Evolutionary conservation across 2,329 filamentous ascomycete genomes (phyloP).

Genomic region (Ascochyta pisi): DNA sequence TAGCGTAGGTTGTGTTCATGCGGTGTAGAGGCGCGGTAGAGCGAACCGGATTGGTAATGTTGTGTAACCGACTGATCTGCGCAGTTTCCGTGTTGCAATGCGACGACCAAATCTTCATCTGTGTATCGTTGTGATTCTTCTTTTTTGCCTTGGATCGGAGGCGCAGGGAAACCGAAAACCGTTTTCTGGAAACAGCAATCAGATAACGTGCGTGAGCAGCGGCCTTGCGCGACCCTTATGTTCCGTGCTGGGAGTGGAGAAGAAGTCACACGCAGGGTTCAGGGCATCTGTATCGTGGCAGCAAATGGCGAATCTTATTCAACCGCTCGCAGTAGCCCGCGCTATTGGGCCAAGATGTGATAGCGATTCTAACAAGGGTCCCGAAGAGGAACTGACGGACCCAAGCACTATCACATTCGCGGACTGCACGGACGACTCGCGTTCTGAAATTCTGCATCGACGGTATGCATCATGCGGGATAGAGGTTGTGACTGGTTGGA

Average conservation of each 20-base stretch:
- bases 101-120: conserved; percentile 31
- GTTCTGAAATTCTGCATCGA: conserved; percentile 25
- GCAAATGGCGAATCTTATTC: conserved; percentile 46
- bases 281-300: conserved; percentile 37
- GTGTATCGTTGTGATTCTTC: conserved; percentile 16
- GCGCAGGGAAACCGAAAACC: conserved; percentile 5
- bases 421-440: conserved; percentile 32
- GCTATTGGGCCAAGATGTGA: conserved; percentile 52
- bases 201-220: conserved; percentile 39
- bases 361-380: conserved; percentile 36
- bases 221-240: conserved; percentile 41
- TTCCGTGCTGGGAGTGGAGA: conserved; percentile 38
- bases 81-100: conserved; percentile 31
- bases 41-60: conserved; percentile 30
- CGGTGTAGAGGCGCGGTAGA: conserved; percentile 40
- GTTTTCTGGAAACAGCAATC: conserved; percentile 21
- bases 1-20: conserved; percentile 37
- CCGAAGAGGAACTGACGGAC: conserved; percentile 30
- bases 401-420: conserved; percentile 36
- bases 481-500: conserved; percentile 38
- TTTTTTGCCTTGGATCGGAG: not conserved
- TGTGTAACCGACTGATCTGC: conserved; percentile 32
- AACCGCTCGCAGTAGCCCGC: conserved; percentile 42
- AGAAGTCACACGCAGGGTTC: conserved; percentile 42
- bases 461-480: conserved; percentile 31